Evolutionary conservation across 2,329 filamentous ascomycete species (phyloP), one percentile per base, ranked within the genome.

Genomic region (Sporothrix brasiliensis): DNA sequence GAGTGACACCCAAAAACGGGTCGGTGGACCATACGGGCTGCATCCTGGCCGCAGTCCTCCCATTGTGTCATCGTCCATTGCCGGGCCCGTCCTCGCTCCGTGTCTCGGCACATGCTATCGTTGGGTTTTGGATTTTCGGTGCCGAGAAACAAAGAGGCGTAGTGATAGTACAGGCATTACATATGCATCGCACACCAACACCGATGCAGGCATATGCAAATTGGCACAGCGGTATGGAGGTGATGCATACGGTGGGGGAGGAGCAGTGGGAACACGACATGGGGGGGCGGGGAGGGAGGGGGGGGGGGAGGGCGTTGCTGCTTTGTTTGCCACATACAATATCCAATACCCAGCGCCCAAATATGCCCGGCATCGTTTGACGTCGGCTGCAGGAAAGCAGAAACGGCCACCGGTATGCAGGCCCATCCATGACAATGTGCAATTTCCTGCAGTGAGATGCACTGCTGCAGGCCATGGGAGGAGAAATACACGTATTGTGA

Each of bases 401-500:
- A 27, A 21, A 34, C 7, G 61, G 61, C 47, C 44, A 65, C 61
- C 47, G 27, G 63, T 52, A 66, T 66, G 41, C 47, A 50, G 27
- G 24, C 44, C 61, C 27, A 19, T 16, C 30, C 27, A 47, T 39
- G 34, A 27, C 16, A 52, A 21, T 50, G 53, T 66, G 47, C 63
- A 66, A 27, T 27, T 21, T 44, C 3, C 63, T 52, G 47, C 44
- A 3, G 44, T 65, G 24, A 14, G 24, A 39, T 53, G 47, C 19
- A 66, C 5, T 14, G 19, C 34, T 53, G 63, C 27, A 39, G 27
- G 47, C 24, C 63, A 34, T 50, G 27, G 44, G 44, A 30, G 27
- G 61, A 30, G 14, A 34, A 65, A 30, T 30, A 50, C 44, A 50
- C n/a, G 27, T 30, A 34, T 24, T 58, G 39, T 44, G 39, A 63